A percentile compares a stretch with the other conserved stretches of the same genome.
Conservation (phyloP, 768 basidiomycete genomes). For the Artomyces pyxidatus region DNA sequence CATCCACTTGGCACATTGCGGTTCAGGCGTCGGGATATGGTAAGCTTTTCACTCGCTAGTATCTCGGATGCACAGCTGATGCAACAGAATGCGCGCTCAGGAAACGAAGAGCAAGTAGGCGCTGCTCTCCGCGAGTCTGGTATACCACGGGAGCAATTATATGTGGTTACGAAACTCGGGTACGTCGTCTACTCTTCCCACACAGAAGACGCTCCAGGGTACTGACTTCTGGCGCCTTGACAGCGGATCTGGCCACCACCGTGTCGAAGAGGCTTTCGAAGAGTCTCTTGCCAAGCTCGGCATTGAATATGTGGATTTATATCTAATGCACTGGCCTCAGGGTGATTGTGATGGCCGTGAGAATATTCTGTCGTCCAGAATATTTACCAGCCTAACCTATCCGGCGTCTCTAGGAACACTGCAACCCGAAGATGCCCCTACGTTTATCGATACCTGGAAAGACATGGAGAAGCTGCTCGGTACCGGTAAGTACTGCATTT, state of each 20-base stretch:
- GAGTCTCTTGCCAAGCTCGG: slow-evolving; percentile 22
- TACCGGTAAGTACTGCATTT: slow-evolving; percentile 15
- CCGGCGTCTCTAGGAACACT: slow-evolving; percentile 20
- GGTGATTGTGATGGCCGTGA: slow-evolving; percentile 9
- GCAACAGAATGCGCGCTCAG: slow-evolving; percentile 6
- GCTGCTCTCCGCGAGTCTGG: slow-evolving; percentile 36
- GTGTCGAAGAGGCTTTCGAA: slow-evolving; percentile 24
- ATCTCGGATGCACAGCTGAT: not conserved
- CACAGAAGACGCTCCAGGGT: too few species aligned
- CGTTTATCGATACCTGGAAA: slow-evolving; percentile 27
- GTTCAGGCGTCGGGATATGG: slow-evolving; percentile 4
- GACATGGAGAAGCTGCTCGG: slow-evolving; percentile 28
- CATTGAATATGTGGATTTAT: slow-evolving; percentile 30
- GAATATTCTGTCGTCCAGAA: not conserved
- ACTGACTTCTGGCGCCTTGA: too few species aligned
- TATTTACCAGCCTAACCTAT: not conserved
- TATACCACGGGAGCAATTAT: slow-evolving; percentile 37
- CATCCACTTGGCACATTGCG: not conserved
- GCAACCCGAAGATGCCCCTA: slow-evolving; percentile 42
- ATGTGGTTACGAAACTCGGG: slow-evolving; percentile 44
- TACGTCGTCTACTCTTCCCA: slow-evolving; percentile 15
- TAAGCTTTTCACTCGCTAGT: not conserved
- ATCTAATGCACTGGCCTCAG: slow-evolving; percentile 32
- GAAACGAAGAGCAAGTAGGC: slow-evolving; percentile 40
- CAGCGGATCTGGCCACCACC: slow-evolving; percentile 16